Conservation (phyloP, 1,284 basidiomycete genomes). For the Trichosporon sp. region DNA sequence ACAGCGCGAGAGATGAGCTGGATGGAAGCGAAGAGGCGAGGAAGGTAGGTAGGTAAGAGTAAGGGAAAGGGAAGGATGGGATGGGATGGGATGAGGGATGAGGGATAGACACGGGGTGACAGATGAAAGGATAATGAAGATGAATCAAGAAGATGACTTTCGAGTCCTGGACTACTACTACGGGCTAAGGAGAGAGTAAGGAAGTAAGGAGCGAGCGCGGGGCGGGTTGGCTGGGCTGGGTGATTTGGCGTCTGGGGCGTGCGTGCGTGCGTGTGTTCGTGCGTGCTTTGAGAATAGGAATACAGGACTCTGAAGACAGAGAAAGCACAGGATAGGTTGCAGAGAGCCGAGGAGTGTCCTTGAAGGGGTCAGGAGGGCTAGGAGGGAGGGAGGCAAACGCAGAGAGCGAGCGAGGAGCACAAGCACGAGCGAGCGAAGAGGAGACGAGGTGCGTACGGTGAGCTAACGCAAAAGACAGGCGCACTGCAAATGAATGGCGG, state of each 20-base stretch:
- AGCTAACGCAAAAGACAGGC: neutral
- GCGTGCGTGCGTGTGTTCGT: no score
- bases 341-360: no score
- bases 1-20: neutral
- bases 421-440: no score
- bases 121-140: constrained; percentile 5
- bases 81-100: neutral
- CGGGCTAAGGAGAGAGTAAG: neutral
- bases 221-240: no score
- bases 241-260: no score
- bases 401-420: neutral
- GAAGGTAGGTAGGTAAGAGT: neutral
- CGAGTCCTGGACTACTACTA: neutral
- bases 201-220: no score
- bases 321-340: neutral
- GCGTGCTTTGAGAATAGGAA: no score
- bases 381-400: no score
- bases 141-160: constrained; percentile 1
- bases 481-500: neutral
- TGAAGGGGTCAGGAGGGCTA: no score
- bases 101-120: neutral
- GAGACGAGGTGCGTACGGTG: neutral
- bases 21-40: neutral
- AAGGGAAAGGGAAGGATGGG: neutral
- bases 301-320: no score